Base-by-base conservation (phyloP, 768 basidiomycete species). In the Trametes gibbosa region DNA sequence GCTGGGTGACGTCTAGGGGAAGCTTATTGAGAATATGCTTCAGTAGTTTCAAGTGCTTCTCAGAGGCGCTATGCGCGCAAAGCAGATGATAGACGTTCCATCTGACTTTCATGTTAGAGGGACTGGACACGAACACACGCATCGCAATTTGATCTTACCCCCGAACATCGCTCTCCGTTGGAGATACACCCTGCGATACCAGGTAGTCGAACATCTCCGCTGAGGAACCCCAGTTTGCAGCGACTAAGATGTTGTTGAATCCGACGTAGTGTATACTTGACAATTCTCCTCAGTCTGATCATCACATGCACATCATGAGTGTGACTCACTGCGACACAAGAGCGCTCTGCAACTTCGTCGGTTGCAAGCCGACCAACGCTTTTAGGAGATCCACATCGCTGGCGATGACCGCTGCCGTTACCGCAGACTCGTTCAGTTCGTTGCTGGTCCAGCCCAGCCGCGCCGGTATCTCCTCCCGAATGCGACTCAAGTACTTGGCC, bases 31-130 rank as follows among this genome's bases (percentile, higher is more conserved):
- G 66, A 1, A 84, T 64, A 63, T 82, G 74, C 27, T 76, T 68
- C 14, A 85, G 65, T 19, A 70, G 53, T 13, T 56, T 52, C 2
- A 48, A 5, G 17, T 77, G 58, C 2, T 73, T 67, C 5, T 63
- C 57, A 10, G 73, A 46, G 41, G 70, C 21, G 21, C 24, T 70
- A 0, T 54, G 48, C 0, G 63, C 39, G 64, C 76, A 79, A 34
- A 81, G 66, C 16, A 77, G 69, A 67, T 87, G 85, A 59, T 78
- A 81, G 21, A 85, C 77, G 63, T 87, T 87, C 75, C 75, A 82
- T 5, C 84, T 87, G 56, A 24, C 4, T 46, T 48, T 23, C 14
- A 8, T 48, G n/a, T 50, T 0, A 50, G 10, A 32, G 10, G 10
- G 29, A 10, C 2, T n/a, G 17, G 9, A 19, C 23, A 54, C 42